phyloP scores from a whole-genome alignment of 768 basidiomycete species.

The Myochromella boudieri region DNA sequence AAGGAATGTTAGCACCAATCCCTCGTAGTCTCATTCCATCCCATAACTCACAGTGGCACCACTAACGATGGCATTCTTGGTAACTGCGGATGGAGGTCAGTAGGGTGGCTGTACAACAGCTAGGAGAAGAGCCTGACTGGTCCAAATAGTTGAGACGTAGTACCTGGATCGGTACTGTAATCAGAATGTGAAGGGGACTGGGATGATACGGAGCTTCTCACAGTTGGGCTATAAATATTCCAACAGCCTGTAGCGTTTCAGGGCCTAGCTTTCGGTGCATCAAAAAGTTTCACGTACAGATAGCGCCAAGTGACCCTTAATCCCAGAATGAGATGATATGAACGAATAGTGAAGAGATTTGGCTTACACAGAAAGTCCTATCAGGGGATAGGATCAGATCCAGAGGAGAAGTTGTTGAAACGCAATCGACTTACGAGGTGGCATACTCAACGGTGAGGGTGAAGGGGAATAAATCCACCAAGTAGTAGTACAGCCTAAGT shows the following conservation, averaged over 20 bases:
- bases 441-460: conserved; percentile 15
- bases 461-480: conserved; percentile 19
- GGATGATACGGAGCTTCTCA: background rate
- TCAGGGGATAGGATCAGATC: background rate
- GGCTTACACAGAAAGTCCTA: conserved; percentile 16
- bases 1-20: background rate
- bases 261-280: background rate
- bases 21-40: background rate
- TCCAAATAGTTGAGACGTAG: conserved; percentile 14
- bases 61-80: conserved; percentile 9
- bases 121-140: conserved; percentile 3
- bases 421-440: conserved; percentile 13
- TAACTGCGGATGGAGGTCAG: conserved; percentile 2
- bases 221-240: conserved; percentile 16
- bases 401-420: too few relatives aligned
- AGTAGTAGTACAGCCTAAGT: conserved; percentile 16
- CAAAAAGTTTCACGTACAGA: conserved; percentile 7
- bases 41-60: conserved; percentile 8
- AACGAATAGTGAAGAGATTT: background rate
- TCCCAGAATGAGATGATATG: background rate
- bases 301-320: conserved; percentile 14
- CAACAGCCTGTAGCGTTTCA: conserved; percentile 5
- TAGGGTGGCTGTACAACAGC: too few relatives aligned
- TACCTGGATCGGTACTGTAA: conserved; percentile 3
- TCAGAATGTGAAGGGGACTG: background rate